These are phyloP conservation scores for Boeremia lycopersici DNA, from an alignment of 2,329 filamentous ascomycete genomes.

Conservation along the genomic window DNA sequence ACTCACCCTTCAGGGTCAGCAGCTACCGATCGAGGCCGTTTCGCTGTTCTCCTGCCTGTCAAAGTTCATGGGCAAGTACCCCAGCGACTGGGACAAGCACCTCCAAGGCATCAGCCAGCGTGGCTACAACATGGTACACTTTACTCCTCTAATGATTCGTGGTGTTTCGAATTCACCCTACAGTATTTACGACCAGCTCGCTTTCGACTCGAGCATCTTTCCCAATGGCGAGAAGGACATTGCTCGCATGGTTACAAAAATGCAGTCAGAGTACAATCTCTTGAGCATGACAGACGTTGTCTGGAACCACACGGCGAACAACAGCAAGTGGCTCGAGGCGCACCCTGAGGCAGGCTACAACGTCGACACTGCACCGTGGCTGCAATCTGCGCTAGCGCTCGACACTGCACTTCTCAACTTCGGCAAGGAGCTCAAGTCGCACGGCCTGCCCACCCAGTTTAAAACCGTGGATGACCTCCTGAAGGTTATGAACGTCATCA, in stretches of 20 bases:
- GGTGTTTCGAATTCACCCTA: conserved; percentile 95
- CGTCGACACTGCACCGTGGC: conserved; percentile 80
- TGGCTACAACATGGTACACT: conserved; percentile 99
- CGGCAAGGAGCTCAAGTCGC: conserved; percentile 64
- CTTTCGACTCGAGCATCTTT: conserved; percentile 82
- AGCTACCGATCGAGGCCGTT: conserved; percentile 82
- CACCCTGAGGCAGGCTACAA: conserved; percentile 98
- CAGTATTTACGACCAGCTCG: conserved; percentile 90
- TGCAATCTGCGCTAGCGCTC: conserved; percentile 72
- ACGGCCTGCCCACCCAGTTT: conserved; percentile 78
- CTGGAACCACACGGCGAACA: conserved; percentile 96
- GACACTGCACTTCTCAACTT: conserved; percentile 74
- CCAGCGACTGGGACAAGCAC: conserved; percentile 87
- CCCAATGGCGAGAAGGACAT: conserved; percentile 85
- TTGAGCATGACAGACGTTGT: conserved; percentile 94
- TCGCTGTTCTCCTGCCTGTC: conserved; percentile 94
- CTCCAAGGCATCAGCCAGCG: conserved; percentile 84
- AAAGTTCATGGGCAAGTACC: conserved; percentile 97
- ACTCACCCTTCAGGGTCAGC: conserved; percentile 73
- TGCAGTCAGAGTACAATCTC: conserved; percentile 84
- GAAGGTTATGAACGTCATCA: conserved; percentile 82
- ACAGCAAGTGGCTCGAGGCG: conserved; percentile 90
- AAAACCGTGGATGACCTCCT: conserved; percentile 74
- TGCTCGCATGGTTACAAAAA: conserved; percentile 73
- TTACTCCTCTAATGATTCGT: conserved; percentile 88